These are phyloP conservation scores for Cicer bijugum DNA, from an alignment of 306 rosid species.

Conservation along the genomic window DNA sequence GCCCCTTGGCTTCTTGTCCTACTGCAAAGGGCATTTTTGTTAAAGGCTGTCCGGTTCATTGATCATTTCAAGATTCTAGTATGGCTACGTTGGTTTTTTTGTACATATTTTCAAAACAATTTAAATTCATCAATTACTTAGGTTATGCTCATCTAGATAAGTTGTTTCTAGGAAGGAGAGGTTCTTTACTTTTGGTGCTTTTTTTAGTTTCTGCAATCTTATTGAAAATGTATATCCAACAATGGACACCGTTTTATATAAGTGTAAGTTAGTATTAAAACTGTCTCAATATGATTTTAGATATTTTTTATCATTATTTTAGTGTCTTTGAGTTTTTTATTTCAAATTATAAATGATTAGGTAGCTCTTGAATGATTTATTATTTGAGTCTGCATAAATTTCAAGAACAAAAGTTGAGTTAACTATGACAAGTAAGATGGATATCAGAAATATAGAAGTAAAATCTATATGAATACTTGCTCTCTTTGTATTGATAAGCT, in stretches of 20 bases:
- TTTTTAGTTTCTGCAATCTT: conserved; percentile 8
- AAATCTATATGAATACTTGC: too few relatives aligned
- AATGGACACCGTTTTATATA: too few relatives aligned
- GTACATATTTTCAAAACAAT: background rate
- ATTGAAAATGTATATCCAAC: background rate
- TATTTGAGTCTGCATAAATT: background rate
- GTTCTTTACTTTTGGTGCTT: too few relatives aligned
- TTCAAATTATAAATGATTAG: background rate
- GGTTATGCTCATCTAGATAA: background rate
- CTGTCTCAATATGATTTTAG: conserved; percentile 5
- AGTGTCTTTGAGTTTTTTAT: background rate
- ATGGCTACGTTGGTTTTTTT: background rate
- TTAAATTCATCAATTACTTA: background rate
- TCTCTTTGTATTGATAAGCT: too few relatives aligned
- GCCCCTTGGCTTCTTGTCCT: conserved; percentile 82
- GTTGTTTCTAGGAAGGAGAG: background rate
- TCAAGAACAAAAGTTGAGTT: background rate
- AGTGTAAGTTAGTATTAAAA: background rate
- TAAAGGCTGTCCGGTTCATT: conserved; percentile 56
- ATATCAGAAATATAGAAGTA: background rate
- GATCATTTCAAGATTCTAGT: conserved; percentile 19
- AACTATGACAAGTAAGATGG: background rate
- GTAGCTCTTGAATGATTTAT: background rate
- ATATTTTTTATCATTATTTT: background rate
- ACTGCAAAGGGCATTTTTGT: conserved; percentile 57